phyloP scores from a whole-genome alignment of 2,329 filamentous ascomycete species.

The Diaporthe batatas region DNA sequence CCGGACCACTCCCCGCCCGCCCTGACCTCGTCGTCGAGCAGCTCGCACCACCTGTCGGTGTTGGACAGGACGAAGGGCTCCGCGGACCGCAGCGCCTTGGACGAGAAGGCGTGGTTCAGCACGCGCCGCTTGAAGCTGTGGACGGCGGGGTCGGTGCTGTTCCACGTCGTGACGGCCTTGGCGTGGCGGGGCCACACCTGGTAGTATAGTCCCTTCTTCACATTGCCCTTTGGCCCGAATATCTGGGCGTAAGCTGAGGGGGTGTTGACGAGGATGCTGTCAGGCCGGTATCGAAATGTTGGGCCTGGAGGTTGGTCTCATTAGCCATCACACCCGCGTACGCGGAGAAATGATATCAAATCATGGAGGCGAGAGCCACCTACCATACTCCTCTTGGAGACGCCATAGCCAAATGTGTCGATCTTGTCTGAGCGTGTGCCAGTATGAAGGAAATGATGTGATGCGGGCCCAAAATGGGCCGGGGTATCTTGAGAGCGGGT shows the following conservation, averaged over 20 bases:
- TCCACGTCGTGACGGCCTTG: conserved; percentile 54
- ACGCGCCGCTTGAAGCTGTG: conserved; percentile 60
- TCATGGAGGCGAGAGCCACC: background rate
- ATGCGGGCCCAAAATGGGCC: conserved; percentile 39
- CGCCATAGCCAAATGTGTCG: conserved; percentile 38
- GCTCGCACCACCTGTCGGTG: conserved; percentile 37
- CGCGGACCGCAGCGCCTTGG: conserved; percentile 57
- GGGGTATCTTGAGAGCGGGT: conserved; percentile 38
- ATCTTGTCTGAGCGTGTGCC: conserved; percentile 36
- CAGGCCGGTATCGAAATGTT: conserved; percentile 35
- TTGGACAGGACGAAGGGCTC: conserved; percentile 47
- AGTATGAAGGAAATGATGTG: conserved; percentile 34
- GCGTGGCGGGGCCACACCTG: conserved; percentile 36
- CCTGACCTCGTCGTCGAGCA: conserved; percentile 39
- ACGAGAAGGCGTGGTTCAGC: conserved; percentile 59
- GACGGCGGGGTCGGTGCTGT: conserved; percentile 56
- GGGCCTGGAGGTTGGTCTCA: conserved; percentile 3
- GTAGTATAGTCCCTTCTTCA: conserved; percentile 41
- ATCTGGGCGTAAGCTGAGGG: conserved; percentile 40
- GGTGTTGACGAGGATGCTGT: conserved; percentile 46
- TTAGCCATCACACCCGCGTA: background rate
- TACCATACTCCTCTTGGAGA: conserved; percentile 36
- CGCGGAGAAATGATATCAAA: background rate
- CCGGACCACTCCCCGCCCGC: conserved; percentile 34
- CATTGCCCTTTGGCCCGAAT: conserved; percentile 40